Base-by-base conservation (phyloP, 306 rosid genomes). In the Bauhinia variegata region DNA sequence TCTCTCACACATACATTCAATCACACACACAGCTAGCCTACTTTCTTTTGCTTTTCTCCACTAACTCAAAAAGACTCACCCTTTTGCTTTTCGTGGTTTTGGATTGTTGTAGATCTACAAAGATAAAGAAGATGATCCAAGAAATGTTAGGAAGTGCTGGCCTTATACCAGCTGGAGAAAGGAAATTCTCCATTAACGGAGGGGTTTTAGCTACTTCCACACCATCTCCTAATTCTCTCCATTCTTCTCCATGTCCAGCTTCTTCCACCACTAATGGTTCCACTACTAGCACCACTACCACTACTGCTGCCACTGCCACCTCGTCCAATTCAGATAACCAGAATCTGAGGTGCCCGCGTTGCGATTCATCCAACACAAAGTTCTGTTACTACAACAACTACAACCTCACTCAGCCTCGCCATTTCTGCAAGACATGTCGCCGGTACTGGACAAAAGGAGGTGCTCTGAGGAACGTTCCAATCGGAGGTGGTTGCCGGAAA, bases 321-420 rank as follows among this genome's bases (percentile, higher is more conserved):
- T 5, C 87, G 1, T 16, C 87, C 8, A 70, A 44, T 13, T 52
- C 80, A 0, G 93, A 93, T 60, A 83, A 66, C 38, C 91, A 86
- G 9, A 84, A 78, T 52, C 67, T 93, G 76, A 80, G 95, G 67
- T 95, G 99, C 47, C 96, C 74, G 1, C 54, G 96, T 9, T 88
- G 96, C 31, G 89, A 88, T 60, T 88, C 96, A 17, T 67, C 96
- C 53, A 87, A 91, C 88, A 91, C 97, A 13, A 91, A 91, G 82
- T 91, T 91, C 65, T 91, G 97, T 54, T 91, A 88, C 84, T 88
- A 88, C 84, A 88, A 88, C 85, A 88, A 88, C 85, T 88, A 88
- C 85, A 92, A 92, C 77, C 95, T 92, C 70, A 89, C 98, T 28
- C 98, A 92, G 83, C 98, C 98, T 2, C 98, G 98, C 38, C 96